A percentile compares a stretch with the other conserved stretches of the same genome.
phyloP scores from a whole-genome alignment of 176 grass and related monocot species.

The Triticum dicoccoides region DNA sequence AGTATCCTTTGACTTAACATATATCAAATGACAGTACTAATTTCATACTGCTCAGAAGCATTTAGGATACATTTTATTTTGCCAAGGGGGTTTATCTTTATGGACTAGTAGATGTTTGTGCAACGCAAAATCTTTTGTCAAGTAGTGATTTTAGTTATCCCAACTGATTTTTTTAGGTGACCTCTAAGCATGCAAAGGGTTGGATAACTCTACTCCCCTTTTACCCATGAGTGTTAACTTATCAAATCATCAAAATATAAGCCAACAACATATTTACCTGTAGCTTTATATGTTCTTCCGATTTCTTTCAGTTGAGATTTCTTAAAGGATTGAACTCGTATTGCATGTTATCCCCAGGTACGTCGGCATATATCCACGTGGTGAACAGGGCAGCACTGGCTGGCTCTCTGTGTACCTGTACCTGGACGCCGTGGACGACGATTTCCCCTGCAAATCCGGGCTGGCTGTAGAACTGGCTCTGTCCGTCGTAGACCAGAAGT shows the following conservation, averaged over 20 bases:
- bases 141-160: neutral
- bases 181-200: too few relatives aligned
- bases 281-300: neutral
- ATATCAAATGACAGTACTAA: neutral
- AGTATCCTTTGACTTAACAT: neutral
- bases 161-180: neutral
- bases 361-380: conserved; percentile 3
- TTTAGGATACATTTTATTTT: neutral
- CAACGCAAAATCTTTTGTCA: neutral
- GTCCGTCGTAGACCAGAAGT: neutral
- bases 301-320: neutral
- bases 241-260: too few relatives aligned
- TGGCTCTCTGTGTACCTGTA: conserved; percentile 20
- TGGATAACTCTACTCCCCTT: too few relatives aligned
- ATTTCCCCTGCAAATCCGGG: neutral
- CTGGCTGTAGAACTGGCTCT: neutral
- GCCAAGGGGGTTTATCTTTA: too few relatives aligned
- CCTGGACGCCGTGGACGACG: neutral
- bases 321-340: neutral
- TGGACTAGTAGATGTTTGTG: neutral
- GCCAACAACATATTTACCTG: neutral
- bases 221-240: too few relatives aligned
- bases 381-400: neutral
- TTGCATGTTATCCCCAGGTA: neutral
- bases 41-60: neutral